Base-by-base conservation (phyloP, 2,329 filamentous ascomycete species). In the Calonectria ilicicola region DNA sequence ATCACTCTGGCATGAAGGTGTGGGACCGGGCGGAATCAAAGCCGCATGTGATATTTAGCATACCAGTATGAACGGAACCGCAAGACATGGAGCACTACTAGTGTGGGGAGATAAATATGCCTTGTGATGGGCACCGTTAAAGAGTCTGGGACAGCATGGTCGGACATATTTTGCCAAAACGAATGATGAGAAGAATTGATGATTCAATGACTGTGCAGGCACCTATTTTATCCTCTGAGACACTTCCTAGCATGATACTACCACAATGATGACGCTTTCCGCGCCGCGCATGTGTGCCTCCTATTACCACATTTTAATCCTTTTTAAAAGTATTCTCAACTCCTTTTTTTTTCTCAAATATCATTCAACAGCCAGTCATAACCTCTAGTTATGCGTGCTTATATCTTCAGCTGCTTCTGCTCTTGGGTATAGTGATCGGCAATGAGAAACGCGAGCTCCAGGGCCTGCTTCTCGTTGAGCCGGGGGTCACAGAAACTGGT, bases 401-500 rank as follows among this genome's bases (percentile, higher is more conserved):
- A 63, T 44, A 69, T 63, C 46, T 26, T 73, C 27, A 73, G 62
- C 32, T 53, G 65, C 29, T 68, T 78, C 14, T 76, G 72, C 74
- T 85, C 81, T 65, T 83, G 81, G 2, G 89, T 86, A 76, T 88
- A 97, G 80, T 96, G 94, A 6, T 95, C 95, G 0, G 97, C 97
- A 60, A 99, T 93, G 80, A 98, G 85, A 83, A 99, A 99, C 0
- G 97, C 96, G 82, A 98, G 85, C 87, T 99, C 97, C 17, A 99
- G 89, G 1, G 97, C 96, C 87, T 99, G 97, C 86, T 98, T 98
- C 89, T 98, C 97, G 81, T 99, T 99, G 77, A 99, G 86, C 27
- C 97, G 87, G 6, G 97, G 97, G 83, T 99, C 97, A 83, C 97
- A 99, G 87, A 96, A 98, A 44, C 94, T 98, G 6, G 95, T 98